Conservation (phyloP, 2,329 filamentous ascomycete genomes). For the Sarocladiaceae sp. region DNA sequence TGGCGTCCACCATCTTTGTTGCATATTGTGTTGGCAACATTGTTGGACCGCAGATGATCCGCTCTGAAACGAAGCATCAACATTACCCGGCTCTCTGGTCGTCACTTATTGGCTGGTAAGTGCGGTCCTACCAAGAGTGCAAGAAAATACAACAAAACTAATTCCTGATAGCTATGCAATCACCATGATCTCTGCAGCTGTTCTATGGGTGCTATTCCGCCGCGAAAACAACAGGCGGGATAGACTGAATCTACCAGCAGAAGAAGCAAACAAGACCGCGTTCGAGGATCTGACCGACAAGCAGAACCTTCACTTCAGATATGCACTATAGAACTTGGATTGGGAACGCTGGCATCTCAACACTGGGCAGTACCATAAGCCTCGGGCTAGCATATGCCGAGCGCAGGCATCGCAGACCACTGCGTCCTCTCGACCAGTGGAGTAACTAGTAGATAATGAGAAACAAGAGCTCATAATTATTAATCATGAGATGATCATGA, state of each 20-base stretch:
- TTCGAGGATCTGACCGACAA: constrained; percentile 34
- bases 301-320: constrained; percentile 20
- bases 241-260: constrained; percentile 21
- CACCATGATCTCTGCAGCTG: constrained; percentile 24
- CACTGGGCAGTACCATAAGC: too few species aligned
- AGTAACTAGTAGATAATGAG: too few species aligned
- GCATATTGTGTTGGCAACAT: constrained; percentile 28
- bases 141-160: neutral
- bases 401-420: too few species aligned
- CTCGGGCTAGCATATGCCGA: too few species aligned
- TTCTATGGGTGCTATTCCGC: constrained; percentile 21
- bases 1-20: constrained; percentile 24
- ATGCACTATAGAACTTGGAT: constrained; percentile 4
- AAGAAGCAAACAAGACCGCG: constrained; percentile 25
- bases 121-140: neutral
- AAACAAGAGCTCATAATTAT: too few species aligned
- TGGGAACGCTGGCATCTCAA: too few species aligned
- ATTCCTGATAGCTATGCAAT: constrained; percentile 19
- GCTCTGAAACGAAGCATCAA: constrained; percentile 53
- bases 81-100: constrained; percentile 72
- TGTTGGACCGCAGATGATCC: constrained; percentile 37
- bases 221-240: constrained; percentile 24
- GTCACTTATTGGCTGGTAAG: constrained; percentile 26
- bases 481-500: too few species aligned
- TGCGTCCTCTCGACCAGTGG: too few species aligned